Evolutionary conservation across 2,329 filamentous ascomycete genomes (phyloP), one percentile per base, ranked within the genome.

Genomic region (Pseudofabraea citricarpa): DNA sequence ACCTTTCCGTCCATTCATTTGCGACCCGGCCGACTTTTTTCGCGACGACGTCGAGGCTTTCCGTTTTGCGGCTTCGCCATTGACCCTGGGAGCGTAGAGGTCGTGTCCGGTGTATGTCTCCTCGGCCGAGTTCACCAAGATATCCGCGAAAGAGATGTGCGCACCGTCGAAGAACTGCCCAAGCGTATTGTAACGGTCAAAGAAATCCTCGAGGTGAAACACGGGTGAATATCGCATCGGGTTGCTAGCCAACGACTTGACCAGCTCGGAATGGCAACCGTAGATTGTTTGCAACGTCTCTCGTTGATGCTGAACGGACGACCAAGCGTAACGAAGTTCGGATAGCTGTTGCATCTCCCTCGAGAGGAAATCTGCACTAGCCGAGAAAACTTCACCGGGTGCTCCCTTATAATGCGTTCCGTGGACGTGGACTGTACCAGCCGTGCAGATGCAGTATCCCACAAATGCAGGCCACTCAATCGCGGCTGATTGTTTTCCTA

Each of bases 401-500:
- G 64, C 36, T 54, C 63, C 66, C 53, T 73, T 76, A 61, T 95
- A 95, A 57, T 93, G 83, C 6, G 85, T 80, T 10, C 89, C 89
- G 57, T 95, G 89, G 8, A 94, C 83, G 58, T 95, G 89, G 1
- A 95, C 88, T 0, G 89, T 94, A 4, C 86, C 89, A 2, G 89
- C 89, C 2, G 87, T 91, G 63, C 83, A 88, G 37, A 95, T 81
- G 58, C 88, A 93, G 61, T 91, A 94, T 6, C 87, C 87, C 2
- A 93, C 84, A 58, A 94, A 90, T 0, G 84, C 83, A 0, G 89
- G 87, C 87, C 87, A 94, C 62, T 93, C 87, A 18, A 90, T 80
- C 2, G 84, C 77, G 2, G 79, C 77, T 2, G 83, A 81, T 51
- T 85, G 84, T 50, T 83, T 84, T 2, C 55, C 87, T 13, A 90